These are phyloP conservation scores for Nicotiana otophora DNA, from an alignment of 257 asterid species.

Conservation along the genomic window DNA sequence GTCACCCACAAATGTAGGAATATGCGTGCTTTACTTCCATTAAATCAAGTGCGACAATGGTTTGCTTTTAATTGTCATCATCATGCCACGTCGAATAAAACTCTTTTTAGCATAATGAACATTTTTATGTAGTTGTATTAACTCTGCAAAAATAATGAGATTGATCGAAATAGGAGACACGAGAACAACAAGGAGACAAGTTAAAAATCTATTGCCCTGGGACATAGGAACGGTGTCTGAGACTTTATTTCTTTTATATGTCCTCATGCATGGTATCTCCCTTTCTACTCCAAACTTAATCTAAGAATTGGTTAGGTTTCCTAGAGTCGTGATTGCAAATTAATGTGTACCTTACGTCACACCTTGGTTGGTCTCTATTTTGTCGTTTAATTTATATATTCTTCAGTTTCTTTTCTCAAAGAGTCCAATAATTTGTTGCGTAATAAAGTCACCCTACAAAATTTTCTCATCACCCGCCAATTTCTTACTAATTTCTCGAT, in stretches of 20 bases:
- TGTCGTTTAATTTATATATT: not conserved
- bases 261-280: constrained; percentile 20
- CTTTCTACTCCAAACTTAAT: not conserved
- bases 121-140: not conserved
- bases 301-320: not conserved
- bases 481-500: not conserved
- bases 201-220: constrained; percentile 1
- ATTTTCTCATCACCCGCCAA: not conserved
- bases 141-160: not conserved
- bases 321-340: not conserved
- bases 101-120: not conserved
- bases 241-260: constrained; percentile 4
- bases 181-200: not conserved
- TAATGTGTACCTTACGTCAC: not conserved
- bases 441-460: not conserved
- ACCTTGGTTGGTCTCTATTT: constrained; percentile 1
- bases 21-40: not conserved
- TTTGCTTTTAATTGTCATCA: not conserved
- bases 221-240: constrained; percentile 16
- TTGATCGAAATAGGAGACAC: not conserved
- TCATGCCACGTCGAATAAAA: not conserved
- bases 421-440: not conserved
- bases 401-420: not conserved
- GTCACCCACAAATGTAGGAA: not conserved
- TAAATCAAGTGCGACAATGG: not conserved